These are phyloP conservation scores for Penicillium sp. DNA, from an alignment of 2,329 filamentous ascomycete species.

Conservation along the genomic window DNA sequence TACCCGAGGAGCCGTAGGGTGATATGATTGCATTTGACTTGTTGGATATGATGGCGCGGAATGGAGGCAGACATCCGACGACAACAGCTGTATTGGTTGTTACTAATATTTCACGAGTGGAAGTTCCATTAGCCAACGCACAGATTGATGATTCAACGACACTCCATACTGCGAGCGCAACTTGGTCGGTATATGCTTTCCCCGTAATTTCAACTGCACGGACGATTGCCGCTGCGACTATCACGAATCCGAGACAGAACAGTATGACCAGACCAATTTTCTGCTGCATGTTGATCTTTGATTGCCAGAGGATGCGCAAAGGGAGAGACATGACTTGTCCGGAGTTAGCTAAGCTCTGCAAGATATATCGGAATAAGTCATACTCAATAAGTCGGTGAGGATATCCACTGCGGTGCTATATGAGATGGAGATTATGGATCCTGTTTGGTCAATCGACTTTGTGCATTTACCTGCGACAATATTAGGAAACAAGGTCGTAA, in stretches of 20 bases:
- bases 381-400: conserved; percentile 26
- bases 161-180: conserved; percentile 19
- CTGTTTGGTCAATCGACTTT: conserved; percentile 15
- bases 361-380: neutral
- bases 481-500: neutral
- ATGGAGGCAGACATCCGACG: conserved; percentile 20
- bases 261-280: conserved; percentile 28
- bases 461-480: conserved; percentile 12
- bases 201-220: conserved; percentile 27
- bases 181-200: conserved; percentile 21
- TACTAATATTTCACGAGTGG: neutral
- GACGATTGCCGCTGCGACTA: conserved; percentile 27
- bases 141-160: conserved; percentile 21
- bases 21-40: neutral
- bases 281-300: conserved; percentile 26
- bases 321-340: conserved; percentile 32
- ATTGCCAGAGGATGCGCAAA: conserved; percentile 27
- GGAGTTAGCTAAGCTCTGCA: neutral
- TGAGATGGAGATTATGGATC: conserved; percentile 18
- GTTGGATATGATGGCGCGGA: conserved; percentile 17
- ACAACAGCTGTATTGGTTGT: conserved; percentile 12
- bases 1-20: neutral
- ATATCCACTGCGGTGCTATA: conserved; percentile 26
- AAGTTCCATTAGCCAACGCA: neutral
- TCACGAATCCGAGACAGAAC: conserved; percentile 28